These are phyloP conservation scores for Bocquillonia castaneifolia DNA, from an alignment of 441 rosid species.

Conservation along the genomic window DNA sequence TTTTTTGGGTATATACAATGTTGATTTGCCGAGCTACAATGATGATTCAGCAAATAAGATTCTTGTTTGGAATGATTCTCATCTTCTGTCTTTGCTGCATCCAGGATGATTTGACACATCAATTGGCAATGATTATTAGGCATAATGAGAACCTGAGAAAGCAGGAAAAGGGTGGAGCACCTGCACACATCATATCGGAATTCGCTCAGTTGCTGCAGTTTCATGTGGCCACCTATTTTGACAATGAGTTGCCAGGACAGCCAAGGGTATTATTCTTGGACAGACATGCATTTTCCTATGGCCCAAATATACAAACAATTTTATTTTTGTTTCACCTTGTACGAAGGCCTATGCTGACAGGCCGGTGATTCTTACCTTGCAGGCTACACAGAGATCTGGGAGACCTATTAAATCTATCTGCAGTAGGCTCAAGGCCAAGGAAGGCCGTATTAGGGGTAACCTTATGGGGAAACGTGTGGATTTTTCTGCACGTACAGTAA, in stretches of 20 bases:
- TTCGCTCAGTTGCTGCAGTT: conserved; percentile 94
- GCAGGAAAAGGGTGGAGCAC: conserved; percentile 96
- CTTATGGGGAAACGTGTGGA: conserved; percentile 99
- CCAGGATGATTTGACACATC: conserved; percentile 98
- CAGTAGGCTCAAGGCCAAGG: conserved; percentile 97
- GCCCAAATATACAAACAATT: background rate
- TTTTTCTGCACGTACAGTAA: conserved; percentile 93
- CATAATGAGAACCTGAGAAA: conserved; percentile 89
- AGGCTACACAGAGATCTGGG: conserved; percentile 99
- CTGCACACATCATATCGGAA: conserved; percentile 97
- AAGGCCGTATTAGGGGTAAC: conserved; percentile 95
- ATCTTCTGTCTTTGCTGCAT: conserved; percentile 27
- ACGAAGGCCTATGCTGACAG: background rate
- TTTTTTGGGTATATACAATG: background rate
- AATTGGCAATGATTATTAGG: conserved; percentile 85
- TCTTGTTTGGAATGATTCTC: conserved; percentile 10
- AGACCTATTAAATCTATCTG: conserved; percentile 97
- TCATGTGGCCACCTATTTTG: conserved; percentile 94
- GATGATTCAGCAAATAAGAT: background rate
- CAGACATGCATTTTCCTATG: background rate
- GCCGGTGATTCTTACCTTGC: conserved; percentile 19
- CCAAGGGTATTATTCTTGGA: conserved; percentile 65
- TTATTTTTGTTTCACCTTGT: background rate
- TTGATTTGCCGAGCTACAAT: background rate
- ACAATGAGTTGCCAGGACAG: conserved; percentile 97